Evolutionary conservation across 441 rosid genomes (phyloP).

Genomic region (Brassica hybrid): DNA sequence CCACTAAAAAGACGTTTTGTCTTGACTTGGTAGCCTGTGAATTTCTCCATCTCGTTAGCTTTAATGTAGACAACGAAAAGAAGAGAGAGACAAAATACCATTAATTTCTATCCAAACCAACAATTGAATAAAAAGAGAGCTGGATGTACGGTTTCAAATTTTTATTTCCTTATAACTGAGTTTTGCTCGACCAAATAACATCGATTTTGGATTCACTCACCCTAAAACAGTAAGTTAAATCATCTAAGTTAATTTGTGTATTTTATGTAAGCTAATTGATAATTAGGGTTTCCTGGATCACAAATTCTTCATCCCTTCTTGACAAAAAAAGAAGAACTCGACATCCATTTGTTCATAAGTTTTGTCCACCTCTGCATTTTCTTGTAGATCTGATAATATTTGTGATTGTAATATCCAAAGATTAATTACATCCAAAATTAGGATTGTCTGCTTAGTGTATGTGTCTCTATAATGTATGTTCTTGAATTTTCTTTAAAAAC

Average conservation of each 20-base stretch:
- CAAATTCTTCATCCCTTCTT: not conserved
- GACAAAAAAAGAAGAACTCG: too few relatives aligned
- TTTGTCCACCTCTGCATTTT: not conserved
- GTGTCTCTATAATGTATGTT: not conserved
- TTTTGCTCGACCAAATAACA: slow-evolving; percentile 3
- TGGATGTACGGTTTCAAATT: not conserved
- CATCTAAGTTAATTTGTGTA: not conserved
- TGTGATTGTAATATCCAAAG: not conserved
- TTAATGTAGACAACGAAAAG: slow-evolving; percentile 16
- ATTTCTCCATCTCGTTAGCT: slow-evolving; percentile 2
- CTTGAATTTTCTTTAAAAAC: not conserved
- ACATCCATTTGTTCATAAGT: not conserved
- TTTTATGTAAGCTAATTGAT: slow-evolving; percentile 4
- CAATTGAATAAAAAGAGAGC: not conserved
- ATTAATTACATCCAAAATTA: not conserved
- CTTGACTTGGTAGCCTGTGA: slow-evolving; percentile 16
- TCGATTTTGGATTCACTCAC: slow-evolving; percentile 17
- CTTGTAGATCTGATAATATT: not conserved
- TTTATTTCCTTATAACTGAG: not conserved
- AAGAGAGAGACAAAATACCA: slow-evolving; percentile 7
- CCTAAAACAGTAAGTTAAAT: slow-evolving; percentile 22
- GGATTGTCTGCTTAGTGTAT: not conserved
- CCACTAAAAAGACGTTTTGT: slow-evolving; percentile 18
- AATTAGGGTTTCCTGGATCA: slow-evolving; percentile 25
- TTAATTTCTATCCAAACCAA: slow-evolving; percentile 23